phyloP scores from a whole-genome alignment of 768 basidiomycete genomes.

The Leccinum obscurum region DNA sequence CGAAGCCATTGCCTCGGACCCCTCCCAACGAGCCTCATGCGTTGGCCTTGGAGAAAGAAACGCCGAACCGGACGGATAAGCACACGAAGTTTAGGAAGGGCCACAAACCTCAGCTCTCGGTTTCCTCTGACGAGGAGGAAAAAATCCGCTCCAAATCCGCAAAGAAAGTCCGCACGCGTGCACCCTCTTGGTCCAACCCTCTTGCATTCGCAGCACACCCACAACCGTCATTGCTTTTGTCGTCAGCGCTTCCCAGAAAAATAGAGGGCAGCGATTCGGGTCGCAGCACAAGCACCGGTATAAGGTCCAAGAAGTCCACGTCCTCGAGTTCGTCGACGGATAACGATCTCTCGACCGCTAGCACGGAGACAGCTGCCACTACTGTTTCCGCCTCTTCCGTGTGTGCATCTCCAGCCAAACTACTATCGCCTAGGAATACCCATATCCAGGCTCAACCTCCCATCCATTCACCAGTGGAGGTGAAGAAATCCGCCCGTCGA shows the following conservation, averaged over 20 bases:
- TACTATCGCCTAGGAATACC: constrained; percentile 23
- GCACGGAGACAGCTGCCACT: constrained; percentile 33
- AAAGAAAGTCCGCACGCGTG: constrained; percentile 57
- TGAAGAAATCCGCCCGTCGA: constrained; percentile 36
- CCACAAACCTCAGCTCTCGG: constrained; percentile 43
- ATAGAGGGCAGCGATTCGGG: constrained; percentile 16
- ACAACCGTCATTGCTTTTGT: constrained; percentile 24
- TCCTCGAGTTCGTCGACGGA: constrained; percentile 35
- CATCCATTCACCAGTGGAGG: constrained; percentile 16
- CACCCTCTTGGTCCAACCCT: constrained; percentile 33
- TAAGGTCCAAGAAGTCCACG: constrained; percentile 24
- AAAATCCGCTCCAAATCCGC: constrained; percentile 55
- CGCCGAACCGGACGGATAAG: constrained; percentile 13
- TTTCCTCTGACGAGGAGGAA: constrained; percentile 79
- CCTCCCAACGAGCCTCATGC: constrained; percentile 22
- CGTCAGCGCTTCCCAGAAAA: constrained; percentile 16
- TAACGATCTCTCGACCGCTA: constrained; percentile 34
- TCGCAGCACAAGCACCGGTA: constrained; percentile 20
- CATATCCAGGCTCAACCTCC: constrained; percentile 24
- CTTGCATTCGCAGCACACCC: constrained; percentile 23
- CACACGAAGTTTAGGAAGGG: constrained; percentile 32
- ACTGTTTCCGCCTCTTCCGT: constrained; percentile 22
- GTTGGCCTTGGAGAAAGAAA: constrained; percentile 19
- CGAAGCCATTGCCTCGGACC: constrained; percentile 22
- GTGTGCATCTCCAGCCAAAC: constrained; percentile 22